phyloP scores from a whole-genome alignment of 495 filamentous ascomycete genomes.

The Trichocladium antarcticum region DNA sequence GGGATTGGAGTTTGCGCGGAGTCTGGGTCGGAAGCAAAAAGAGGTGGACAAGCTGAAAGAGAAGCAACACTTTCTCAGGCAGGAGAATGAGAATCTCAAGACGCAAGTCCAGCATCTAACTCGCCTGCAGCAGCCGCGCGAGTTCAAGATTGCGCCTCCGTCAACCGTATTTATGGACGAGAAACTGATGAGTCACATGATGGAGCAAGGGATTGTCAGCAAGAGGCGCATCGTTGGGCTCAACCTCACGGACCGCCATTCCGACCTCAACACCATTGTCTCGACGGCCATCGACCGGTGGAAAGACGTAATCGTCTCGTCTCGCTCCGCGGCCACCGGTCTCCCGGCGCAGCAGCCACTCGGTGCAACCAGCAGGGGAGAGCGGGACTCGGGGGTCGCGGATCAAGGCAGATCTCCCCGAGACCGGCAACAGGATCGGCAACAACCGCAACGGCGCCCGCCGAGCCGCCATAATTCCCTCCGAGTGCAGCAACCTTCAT shows the following conservation, averaged over 20 bases:
- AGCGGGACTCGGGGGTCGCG: neutral
- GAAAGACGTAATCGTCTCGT: conserved; percentile 40
- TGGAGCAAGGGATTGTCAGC: conserved; percentile 21
- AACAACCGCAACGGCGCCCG: conserved; percentile 5
- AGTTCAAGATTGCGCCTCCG: conserved; percentile 57
- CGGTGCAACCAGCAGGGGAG: conserved; percentile 10
- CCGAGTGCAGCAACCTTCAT: no score
- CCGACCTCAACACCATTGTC: conserved; percentile 37
- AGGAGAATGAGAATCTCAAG: conserved; percentile 63
- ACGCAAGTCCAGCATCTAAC: conserved; percentile 57
- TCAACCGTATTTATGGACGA: conserved; percentile 48
- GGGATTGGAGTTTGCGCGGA: conserved; percentile 66
- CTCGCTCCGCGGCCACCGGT: conserved; percentile 22
- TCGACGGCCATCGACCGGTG: conserved; percentile 40
- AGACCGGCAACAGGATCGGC: neutral
- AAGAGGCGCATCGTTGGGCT: conserved; percentile 27
- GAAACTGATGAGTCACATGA: conserved; percentile 28
- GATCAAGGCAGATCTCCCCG: neutral
- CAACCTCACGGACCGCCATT: conserved; percentile 32
- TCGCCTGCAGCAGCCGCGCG: conserved; percentile 56
- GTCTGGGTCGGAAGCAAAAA: conserved; percentile 56
- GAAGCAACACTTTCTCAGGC: conserved; percentile 49
- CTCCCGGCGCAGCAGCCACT: conserved; percentile 30
- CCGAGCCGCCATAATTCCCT: no score
- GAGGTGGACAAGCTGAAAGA: conserved; percentile 51